Evolutionary conservation across 345 rosid genomes (phyloP).

Genomic region (Brassica nigra): DNA sequence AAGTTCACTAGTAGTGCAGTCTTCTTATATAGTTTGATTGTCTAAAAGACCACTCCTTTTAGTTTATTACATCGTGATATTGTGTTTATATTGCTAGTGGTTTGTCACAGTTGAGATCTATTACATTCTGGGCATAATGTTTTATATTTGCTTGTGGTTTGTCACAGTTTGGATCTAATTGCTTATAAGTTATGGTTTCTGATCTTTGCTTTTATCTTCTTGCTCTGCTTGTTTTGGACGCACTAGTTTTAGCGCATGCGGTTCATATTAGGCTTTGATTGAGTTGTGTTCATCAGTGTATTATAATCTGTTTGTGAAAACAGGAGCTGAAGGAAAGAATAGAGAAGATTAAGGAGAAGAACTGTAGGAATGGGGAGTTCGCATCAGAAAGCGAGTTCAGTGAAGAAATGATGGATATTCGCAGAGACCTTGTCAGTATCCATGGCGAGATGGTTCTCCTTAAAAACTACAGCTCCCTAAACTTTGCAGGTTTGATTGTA

Average conservation of each 20-base stretch:
- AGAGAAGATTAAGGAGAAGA: slow-evolving; percentile 58
- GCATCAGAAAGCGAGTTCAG: slow-evolving; percentile 72
- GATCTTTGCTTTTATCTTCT: neutral
- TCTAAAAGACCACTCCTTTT: neutral
- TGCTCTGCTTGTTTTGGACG: slow-evolving; percentile 6
- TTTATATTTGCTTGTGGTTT: neutral
- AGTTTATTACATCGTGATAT: neutral
- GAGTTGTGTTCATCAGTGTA: neutral
- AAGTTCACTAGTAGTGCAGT: neutral
- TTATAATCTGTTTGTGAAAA: slow-evolving; percentile 1
- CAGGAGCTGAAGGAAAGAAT: slow-evolving; percentile 92
- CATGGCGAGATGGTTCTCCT: slow-evolving; percentile 59
- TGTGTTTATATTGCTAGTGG: neutral
- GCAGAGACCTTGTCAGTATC: slow-evolving; percentile 80
- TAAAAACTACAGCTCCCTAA: slow-evolving; percentile 49
- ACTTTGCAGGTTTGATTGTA: slow-evolving; percentile 69
- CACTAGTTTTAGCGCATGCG: neutral
- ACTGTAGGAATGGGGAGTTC: slow-evolving; percentile 52
- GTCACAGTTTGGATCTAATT: neutral
- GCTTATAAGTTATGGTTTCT: neutral
- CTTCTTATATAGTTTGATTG: slow-evolving; percentile 7
- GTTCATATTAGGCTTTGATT: neutral
- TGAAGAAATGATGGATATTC: slow-evolving; percentile 93
- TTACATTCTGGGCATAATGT: neutral
- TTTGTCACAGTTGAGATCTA: neutral